phyloP scores from a whole-genome alignment of 1,284 basidiomycete genomes.

The Erythrobasidium hasegawianum region DNA sequence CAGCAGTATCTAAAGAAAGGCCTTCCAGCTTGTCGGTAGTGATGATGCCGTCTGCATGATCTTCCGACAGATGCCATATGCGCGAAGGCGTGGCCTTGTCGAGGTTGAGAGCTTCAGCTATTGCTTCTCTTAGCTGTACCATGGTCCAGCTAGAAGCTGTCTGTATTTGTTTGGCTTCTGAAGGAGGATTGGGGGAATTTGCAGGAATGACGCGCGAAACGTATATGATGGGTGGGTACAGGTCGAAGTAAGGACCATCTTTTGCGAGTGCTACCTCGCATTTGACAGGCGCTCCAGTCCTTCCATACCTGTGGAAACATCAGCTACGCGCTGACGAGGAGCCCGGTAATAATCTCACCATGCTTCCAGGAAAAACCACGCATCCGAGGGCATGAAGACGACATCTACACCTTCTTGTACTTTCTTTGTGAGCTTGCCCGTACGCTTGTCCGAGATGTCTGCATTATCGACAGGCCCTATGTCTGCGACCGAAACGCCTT shows the following conservation, averaged over 20 bases:
- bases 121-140: constrained; percentile 41
- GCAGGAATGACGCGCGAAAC: constrained; percentile 54
- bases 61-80: constrained; percentile 1
- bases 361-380: constrained; percentile 64
- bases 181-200: constrained; percentile 35
- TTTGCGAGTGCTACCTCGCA: constrained; percentile 53
- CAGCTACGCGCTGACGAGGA: constrained; percentile 16
- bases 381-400: constrained; percentile 68
- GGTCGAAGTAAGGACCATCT: constrained; percentile 64
- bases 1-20: constrained; percentile 40
- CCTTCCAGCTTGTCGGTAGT: constrained; percentile 38
- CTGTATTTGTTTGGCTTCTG: constrained; percentile 27
- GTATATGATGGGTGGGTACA: constrained; percentile 68
- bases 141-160: constrained; percentile 43
- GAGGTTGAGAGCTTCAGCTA: constrained; percentile 38
- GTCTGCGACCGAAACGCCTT: constrained; percentile 47
- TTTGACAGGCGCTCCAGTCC: constrained; percentile 26
- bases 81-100: constrained; percentile 17
- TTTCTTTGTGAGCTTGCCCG: constrained; percentile 44
- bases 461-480: constrained; percentile 72
- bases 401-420: constrained; percentile 68
- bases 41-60: constrained; percentile 42
- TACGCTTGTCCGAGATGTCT: constrained; percentile 55
- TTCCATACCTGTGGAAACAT: constrained; percentile 26
- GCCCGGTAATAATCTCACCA: constrained; percentile 57